These are phyloP conservation scores for Carpinus fangiana DNA, from an alignment of 306 rosid genomes.

Conservation along the genomic window DNA sequence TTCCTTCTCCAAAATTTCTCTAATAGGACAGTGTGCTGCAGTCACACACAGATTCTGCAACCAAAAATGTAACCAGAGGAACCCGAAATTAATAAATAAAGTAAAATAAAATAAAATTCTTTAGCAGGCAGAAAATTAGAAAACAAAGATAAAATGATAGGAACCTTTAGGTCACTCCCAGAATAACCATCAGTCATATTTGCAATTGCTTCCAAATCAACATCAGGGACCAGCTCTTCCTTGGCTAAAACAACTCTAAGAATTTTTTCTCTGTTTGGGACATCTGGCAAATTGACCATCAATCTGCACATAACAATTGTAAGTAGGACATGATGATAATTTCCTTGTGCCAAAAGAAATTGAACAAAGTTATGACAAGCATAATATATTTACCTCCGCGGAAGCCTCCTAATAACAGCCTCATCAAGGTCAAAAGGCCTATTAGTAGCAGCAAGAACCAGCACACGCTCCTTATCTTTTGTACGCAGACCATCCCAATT, in stretches of 20 bases:
- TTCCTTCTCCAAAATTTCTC: slow-evolving; percentile 91
- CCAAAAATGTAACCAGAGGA: slow-evolving; percentile 25
- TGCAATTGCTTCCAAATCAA: slow-evolving; percentile 76
- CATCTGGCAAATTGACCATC: slow-evolving; percentile 94
- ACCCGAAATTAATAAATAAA: not conserved
- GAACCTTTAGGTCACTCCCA: slow-evolving; percentile 95
- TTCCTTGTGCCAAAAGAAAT: slow-evolving; percentile 4
- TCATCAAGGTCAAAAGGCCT: slow-evolving; percentile 98
- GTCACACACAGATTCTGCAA: slow-evolving; percentile 89
- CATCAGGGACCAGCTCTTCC: slow-evolving; percentile 77
- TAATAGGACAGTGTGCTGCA: slow-evolving; percentile 87
- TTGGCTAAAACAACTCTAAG: slow-evolving; percentile 77
- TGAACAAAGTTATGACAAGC: slow-evolving; percentile 1
- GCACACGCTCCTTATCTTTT: slow-evolving; percentile 87
- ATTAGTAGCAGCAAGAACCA: slow-evolving; percentile 96
- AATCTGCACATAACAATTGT: slow-evolving; percentile 49
- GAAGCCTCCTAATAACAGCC: slow-evolving; percentile 98
- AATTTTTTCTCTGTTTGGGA: slow-evolving; percentile 79
- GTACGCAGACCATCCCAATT: slow-evolving; percentile 99
- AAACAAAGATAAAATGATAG: slow-evolving; percentile 4
- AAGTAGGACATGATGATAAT: not conserved
- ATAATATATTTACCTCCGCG: slow-evolving; percentile 62
- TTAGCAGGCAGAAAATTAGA: slow-evolving; percentile 10
- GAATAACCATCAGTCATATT: slow-evolving; percentile 94
- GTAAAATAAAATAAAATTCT: slow-evolving; percentile 7